Percentiles rank a stretch among this genome's conserved stretches.
Conservation (phyloP, 352 stramenopile species). For the Pythium phragmitis region DNA sequence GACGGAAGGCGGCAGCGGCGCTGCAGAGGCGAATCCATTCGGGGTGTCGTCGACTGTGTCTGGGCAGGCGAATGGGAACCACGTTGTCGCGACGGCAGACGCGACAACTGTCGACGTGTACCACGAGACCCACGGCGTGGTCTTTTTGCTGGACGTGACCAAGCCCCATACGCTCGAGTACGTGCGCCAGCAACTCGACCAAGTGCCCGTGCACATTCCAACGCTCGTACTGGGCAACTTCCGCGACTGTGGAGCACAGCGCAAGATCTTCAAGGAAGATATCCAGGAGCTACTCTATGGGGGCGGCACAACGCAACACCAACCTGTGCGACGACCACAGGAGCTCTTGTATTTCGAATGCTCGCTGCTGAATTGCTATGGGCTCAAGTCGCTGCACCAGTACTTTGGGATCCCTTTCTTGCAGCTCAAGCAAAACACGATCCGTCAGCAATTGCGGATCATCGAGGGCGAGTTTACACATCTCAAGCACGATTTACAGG, state of each 20-base stretch:
- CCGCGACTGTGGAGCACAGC: conserved; percentile 57
- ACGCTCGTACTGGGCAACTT: conserved; percentile 86
- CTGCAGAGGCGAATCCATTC: conserved; percentile 28
- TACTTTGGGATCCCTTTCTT: conserved; percentile 87
- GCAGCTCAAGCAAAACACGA: conserved; percentile 73
- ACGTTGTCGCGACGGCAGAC: conserved; percentile 74
- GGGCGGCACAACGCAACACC: conserved; percentile 32
- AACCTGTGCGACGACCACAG: conserved; percentile 40
- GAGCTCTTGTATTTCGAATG: conserved; percentile 87
- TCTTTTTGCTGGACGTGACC: conserved; percentile 88
- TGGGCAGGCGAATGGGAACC: conserved; percentile 34
- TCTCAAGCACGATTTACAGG: conserved; percentile 73
- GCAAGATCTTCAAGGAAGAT: conserved; percentile 87
- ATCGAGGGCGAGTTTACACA: conserved; percentile 66
- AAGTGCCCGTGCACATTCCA: conserved; percentile 73
- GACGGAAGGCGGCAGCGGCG: not conserved
- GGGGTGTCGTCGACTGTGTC: not conserved
- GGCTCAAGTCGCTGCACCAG: conserved; percentile 78
- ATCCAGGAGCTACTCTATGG: conserved; percentile 74
- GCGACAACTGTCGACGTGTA: conserved; percentile 89
- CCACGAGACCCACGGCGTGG: conserved; percentile 81
- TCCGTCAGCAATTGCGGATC: conserved; percentile 75
- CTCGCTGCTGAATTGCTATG: conserved; percentile 82
- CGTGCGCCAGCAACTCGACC: conserved; percentile 64
- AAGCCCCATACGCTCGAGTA: conserved; percentile 84